Base-by-base conservation (phyloP, 2,329 filamentous ascomycete species). In the Colletotrichum caudatum region DNA sequence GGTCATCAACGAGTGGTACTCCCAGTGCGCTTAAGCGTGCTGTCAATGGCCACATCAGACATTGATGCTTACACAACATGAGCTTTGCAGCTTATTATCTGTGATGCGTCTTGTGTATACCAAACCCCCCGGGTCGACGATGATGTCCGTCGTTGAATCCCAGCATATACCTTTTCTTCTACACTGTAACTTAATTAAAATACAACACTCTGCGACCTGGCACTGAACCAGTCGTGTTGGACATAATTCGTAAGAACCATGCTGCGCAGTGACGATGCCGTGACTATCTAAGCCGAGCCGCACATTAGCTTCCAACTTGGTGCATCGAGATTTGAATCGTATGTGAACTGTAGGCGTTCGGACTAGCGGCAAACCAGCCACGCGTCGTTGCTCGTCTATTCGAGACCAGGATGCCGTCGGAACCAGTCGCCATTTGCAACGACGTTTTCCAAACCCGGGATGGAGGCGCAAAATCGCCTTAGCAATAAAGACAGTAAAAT, bases 1-100 rank as follows among this genome's bases (percentile, higher is more conserved):
- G 23, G 67, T 50, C 3, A 46, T 46, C 51, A 75, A 75, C 70
- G 54, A 74, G 44, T 74, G 70, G 70, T 75, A 75, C 73, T 72
- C 69, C n/a, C 74, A 75, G 63, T 75, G 74, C 44, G 26, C 70
- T 11, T 70, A 65, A 37, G 23, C 29, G 44, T 39, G 20, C 12
- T 29, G 16, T 29, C 29, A 29, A 29, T 26, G 14, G 7, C 3
- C 14, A 4, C 29, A 29, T 29, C 29, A 8, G 44, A 33, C 26
- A 5, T 12, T 20, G 16, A 29, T 26, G 9, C 23, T 9, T 7
- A 7, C 16, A 20, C 20, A 3, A 33, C 50, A 51, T 29, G 50
- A 29, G 50, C 50, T 29, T 29, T 9, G 26, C 7, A 53, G 50
- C 26, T 53, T 11, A 12, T 33, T 12, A 8, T 51, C 23, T 29